Percentiles rank a stretch among this genome's conserved stretches.
These are phyloP conservation scores for Zanthoxylum bungeanum DNA, from an alignment of 345 rosid genomes.

Conservation along the genomic window DNA sequence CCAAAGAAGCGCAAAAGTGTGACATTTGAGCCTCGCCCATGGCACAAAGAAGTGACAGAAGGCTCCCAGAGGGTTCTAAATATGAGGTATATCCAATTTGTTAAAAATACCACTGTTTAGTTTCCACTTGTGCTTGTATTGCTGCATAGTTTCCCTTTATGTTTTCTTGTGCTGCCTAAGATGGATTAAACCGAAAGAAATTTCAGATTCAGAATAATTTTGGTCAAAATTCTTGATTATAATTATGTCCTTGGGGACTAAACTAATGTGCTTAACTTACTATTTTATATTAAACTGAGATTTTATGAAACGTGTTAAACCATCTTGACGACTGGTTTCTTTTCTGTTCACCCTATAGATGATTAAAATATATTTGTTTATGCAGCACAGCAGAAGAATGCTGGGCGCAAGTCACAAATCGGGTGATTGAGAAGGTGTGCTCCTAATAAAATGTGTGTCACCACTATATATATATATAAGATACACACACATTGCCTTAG, in stretches of 20 bases:
- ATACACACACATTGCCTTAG: background rate
- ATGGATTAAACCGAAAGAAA: background rate
- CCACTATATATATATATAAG: too few relatives aligned
- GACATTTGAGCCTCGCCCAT: conserved; percentile 38
- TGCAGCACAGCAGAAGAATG: conserved; percentile 53
- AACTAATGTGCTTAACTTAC: background rate
- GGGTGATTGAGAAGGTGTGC: conserved; percentile 64
- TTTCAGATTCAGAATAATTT: background rate
- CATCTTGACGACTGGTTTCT: background rate
- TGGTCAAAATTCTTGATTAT: background rate
- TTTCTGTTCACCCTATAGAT: background rate
- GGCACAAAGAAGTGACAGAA: conserved; percentile 48
- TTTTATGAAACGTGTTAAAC: background rate
- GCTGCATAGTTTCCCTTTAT: background rate
- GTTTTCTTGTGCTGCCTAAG: background rate
- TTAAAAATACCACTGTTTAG: background rate
- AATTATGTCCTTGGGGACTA: background rate
- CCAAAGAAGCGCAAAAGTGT: conserved; percentile 53
- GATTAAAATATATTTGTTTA: conserved; percentile 13
- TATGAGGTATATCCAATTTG: conserved; percentile 40
- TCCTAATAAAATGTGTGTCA: conserved; percentile 3
- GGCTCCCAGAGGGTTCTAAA: conserved; percentile 38
- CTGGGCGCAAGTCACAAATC: conserved; percentile 61
- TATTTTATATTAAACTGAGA: background rate
- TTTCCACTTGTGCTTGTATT: background rate